phyloP scores from a whole-genome alignment of 805 yeast genomes.

The Barnettozyma sp. region DNA sequence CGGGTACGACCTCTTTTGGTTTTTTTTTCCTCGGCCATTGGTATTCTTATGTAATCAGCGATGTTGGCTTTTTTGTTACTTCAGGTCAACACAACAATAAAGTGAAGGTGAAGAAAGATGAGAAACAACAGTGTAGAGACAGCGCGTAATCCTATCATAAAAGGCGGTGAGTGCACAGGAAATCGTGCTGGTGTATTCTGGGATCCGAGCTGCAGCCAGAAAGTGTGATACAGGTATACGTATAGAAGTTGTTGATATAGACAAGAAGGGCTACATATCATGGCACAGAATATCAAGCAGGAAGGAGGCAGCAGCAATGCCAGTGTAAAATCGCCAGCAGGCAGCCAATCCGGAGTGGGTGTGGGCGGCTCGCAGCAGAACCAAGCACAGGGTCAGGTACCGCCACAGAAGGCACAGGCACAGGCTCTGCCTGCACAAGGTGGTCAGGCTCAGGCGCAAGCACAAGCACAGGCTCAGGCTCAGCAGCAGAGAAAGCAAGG shows the following conservation, averaged over 20 bases:
- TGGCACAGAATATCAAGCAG: slow-evolving; percentile 9
- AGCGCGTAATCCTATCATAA: too few relatives aligned
- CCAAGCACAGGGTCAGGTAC: slow-evolving; percentile 7
- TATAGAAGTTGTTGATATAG: too few relatives aligned
- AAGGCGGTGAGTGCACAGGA: too few relatives aligned
- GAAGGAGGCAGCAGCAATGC: slow-evolving; percentile 1
- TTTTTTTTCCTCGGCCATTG: neutral
- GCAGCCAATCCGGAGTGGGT: too few relatives aligned
- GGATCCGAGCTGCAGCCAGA: too few relatives aligned
- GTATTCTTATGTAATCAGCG: neutral
- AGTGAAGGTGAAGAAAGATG: too few relatives aligned
- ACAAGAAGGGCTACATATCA: neutral
- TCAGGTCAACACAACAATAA: too few relatives aligned
- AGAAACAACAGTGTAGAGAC: too few relatives aligned
- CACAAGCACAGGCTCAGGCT: slow-evolving; percentile 5
- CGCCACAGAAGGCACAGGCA: slow-evolving; percentile 2
- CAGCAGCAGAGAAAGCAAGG: slow-evolving; percentile 20
- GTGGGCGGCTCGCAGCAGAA: slow-evolving; percentile 3
- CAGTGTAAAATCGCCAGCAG: slow-evolving; percentile 1
- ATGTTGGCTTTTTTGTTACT: neutral
- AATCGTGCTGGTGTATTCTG: too few relatives aligned
- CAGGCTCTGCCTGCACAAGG: too few relatives aligned
- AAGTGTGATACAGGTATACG: too few relatives aligned
- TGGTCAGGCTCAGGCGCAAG: slow-evolving; percentile 7
- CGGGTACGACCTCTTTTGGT: slow-evolving; percentile 67